Conservation (phyloP, 116 monocot genomes). For the Phalaenopsis hybrid region DNA sequence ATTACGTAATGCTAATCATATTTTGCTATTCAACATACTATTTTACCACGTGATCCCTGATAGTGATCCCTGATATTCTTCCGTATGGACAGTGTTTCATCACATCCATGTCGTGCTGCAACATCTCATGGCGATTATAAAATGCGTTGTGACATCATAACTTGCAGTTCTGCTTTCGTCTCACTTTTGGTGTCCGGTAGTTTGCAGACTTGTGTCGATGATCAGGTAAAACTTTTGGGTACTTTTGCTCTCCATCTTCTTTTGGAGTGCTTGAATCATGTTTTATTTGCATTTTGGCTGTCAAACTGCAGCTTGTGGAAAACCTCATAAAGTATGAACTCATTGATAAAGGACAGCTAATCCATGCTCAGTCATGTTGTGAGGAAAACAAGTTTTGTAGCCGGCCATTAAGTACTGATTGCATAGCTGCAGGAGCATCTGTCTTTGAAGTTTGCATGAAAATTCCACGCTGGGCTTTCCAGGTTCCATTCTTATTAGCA, state of each 20-base stretch:
- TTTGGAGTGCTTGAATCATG: neutral
- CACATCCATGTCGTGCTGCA: conserved; percentile 67
- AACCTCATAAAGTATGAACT: conserved; percentile 70
- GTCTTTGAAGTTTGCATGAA: conserved; percentile 73
- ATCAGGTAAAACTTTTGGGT: conserved; percentile 39
- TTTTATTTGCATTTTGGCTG: conserved; percentile 1
- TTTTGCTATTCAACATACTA: neutral
- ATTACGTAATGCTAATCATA: neutral
- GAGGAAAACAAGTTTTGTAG: conserved; percentile 31
- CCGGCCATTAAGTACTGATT: conserved; percentile 44
- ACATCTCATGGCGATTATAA: conserved; percentile 71
- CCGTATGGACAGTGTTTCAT: conserved; percentile 43
- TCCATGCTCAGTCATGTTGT: conserved; percentile 32
- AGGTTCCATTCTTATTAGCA: conserved; percentile 34
- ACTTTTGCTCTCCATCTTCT: neutral
- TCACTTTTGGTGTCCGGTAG: conserved; percentile 79
- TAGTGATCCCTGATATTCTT: neutral
- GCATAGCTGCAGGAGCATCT: conserved; percentile 62
- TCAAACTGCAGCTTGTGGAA: conserved; percentile 58
- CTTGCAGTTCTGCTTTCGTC: conserved; percentile 68
- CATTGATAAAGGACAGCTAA: conserved; percentile 58
- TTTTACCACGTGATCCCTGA: neutral
- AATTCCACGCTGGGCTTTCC: conserved; percentile 70
- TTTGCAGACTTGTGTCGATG: conserved; percentile 81
- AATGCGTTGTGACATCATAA: conserved; percentile 79